Percentiles rank a stretch among this genome's conserved stretches.
phyloP scores from a whole-genome alignment of 148 eudicot species.

The Suaeda aralocaspica region DNA sequence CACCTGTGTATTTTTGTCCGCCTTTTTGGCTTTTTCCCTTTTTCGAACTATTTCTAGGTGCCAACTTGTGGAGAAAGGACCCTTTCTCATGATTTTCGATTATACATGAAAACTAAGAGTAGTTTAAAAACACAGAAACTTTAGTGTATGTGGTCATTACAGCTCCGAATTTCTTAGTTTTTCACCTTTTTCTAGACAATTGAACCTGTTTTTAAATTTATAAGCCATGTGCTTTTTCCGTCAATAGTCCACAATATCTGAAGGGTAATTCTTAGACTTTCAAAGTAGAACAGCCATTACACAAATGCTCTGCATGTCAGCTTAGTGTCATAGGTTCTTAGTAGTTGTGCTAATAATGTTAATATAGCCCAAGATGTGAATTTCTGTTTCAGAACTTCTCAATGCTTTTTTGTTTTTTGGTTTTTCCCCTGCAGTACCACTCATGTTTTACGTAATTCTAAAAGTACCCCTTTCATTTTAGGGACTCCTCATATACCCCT shows the following conservation, averaged over 20 bases:
- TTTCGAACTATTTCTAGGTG: background rate
- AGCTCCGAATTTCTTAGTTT: background rate
- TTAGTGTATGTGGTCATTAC: background rate
- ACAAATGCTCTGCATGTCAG: background rate
- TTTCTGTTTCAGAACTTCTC: background rate
- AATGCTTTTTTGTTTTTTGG: too few relatives aligned
- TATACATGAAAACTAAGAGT: background rate
- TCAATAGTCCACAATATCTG: background rate
- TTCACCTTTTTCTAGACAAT: background rate
- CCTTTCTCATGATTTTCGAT: background rate
- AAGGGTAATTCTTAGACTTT: background rate
- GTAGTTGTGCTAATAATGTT: background rate
- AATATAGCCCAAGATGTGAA: background rate
- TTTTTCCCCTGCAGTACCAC: too few relatives aligned
- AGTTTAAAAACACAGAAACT: background rate
- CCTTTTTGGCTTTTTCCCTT: background rate
- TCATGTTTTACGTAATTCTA: too few relatives aligned
- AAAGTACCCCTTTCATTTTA: too few relatives aligned
- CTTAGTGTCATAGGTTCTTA: background rate
- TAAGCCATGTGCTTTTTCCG: constrained; percentile 1
- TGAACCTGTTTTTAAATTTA: background rate
- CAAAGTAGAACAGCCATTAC: background rate
- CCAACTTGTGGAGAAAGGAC: background rate
- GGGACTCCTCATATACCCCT: too few relatives aligned
- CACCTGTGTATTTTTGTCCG: background rate